Evolutionary conservation across 1,284 basidiomycete genomes (phyloP).

Genomic region (Wallemia mellicola): DNA sequence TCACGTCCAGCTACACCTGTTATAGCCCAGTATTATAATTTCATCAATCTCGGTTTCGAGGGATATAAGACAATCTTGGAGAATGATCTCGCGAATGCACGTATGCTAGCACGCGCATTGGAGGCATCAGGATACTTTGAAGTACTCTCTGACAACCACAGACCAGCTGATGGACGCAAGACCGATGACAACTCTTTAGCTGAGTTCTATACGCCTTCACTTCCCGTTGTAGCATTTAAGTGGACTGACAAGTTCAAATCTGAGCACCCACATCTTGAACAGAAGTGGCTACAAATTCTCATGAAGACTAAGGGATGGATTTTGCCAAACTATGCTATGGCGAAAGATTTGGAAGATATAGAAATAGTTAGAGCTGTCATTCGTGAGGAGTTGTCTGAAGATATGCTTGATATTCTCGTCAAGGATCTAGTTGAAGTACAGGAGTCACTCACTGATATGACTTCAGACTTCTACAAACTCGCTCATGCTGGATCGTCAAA

Average conservation of each 20-base stretch:
- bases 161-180: constrained; percentile 5
- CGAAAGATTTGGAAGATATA: constrained; percentile 32
- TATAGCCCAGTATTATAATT: constrained; percentile 74
- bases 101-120: constrained; percentile 54
- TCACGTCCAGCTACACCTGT: constrained; percentile 68
- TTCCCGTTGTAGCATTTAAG: constrained; percentile 74
- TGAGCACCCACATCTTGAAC: constrained; percentile 41
- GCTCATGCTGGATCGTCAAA: not conserved
- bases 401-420: not conserved
- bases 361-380: constrained; percentile 68
- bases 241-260: constrained; percentile 32
- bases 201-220: constrained; percentile 39
- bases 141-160: constrained; percentile 20
- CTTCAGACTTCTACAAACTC: not conserved
- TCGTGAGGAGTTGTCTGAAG: constrained; percentile 38
- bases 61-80: constrained; percentile 42
- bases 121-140: constrained; percentile 48
- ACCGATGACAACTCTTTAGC: constrained; percentile 8
- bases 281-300: constrained; percentile 64
- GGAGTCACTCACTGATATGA: not conserved
- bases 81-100: constrained; percentile 50
- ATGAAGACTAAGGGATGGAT: constrained; percentile 46
- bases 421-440: not conserved
- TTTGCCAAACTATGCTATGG: constrained; percentile 33
- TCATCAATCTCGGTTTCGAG: constrained; percentile 45